phyloP scores from a whole-genome alignment of 345 rosid species.

The Stellera chamaejasme region DNA sequence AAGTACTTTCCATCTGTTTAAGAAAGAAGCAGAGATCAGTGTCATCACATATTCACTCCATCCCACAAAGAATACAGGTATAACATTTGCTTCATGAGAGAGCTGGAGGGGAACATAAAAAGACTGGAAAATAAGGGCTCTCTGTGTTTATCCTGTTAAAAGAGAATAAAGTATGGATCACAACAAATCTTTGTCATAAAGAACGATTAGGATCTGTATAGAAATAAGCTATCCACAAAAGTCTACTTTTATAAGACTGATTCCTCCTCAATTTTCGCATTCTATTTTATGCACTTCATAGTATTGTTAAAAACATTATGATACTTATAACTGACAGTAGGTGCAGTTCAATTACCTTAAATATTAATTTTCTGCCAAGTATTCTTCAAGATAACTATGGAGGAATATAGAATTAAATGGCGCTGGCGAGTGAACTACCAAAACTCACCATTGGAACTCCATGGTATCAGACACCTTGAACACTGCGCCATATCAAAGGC shows the following conservation, averaged over 20 bases:
- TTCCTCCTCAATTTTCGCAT: too few relatives aligned
- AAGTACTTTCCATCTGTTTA: constrained; percentile 70
- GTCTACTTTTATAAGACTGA: too few relatives aligned
- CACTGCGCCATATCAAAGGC: constrained; percentile 99
- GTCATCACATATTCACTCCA: constrained; percentile 4
- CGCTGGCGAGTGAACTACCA: neutral
- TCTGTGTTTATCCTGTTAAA: too few relatives aligned
- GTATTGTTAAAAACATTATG: too few relatives aligned
- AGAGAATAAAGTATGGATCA: too few relatives aligned
- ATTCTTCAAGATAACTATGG: neutral
- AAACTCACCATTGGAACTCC: constrained; percentile 71
- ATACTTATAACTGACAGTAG: too few relatives aligned
- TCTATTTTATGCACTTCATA: too few relatives aligned
- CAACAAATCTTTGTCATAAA: too few relatives aligned
- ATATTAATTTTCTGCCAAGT: neutral
- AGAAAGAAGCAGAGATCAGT: constrained; percentile 14
- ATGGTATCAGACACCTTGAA: constrained; percentile 91
- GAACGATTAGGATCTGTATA: too few relatives aligned
- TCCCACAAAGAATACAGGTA: neutral
- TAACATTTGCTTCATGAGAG: neutral
- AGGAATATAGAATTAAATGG: neutral
- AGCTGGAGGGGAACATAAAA: neutral
- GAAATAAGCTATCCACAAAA: too few relatives aligned
- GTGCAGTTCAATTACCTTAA: too few relatives aligned
- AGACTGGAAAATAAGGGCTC: neutral